These are phyloP conservation scores for Acorus calamus DNA, from an alignment of 106 monocot genomes.

Conservation along the genomic window DNA sequence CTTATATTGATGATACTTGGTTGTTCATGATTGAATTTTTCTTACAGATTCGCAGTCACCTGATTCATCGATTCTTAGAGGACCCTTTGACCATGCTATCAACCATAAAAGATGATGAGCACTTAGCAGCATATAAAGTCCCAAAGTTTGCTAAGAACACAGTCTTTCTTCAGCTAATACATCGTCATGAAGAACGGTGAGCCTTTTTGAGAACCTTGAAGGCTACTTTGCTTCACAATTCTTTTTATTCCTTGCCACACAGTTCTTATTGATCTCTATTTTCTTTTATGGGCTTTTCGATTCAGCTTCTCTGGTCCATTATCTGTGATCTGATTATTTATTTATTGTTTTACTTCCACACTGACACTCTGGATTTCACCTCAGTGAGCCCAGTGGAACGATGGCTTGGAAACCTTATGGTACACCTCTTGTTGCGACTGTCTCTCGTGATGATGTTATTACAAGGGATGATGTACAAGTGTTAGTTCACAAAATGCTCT, in stretches of 20 bases:
- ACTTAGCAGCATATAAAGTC: constrained; percentile 71
- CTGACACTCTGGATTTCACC: constrained; percentile 3
- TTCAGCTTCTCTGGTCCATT: too few relatives aligned
- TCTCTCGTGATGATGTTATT: constrained; percentile 34
- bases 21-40: neutral
- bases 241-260: constrained; percentile 1
- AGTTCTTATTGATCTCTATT: neutral
- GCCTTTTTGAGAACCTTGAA: constrained; percentile 3
- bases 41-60: constrained; percentile 68
- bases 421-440: constrained; percentile 49
- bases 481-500: constrained; percentile 48
- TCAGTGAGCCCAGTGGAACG: constrained; percentile 40
- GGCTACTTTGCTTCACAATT: neutral
- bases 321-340: neutral
- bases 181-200: constrained; percentile 73
- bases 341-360: neutral
- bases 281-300: too few relatives aligned
- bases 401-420: constrained; percentile 59
- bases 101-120: constrained; percentile 87
- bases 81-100: constrained; percentile 70
- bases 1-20: neutral
- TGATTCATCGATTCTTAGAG: constrained; percentile 69
- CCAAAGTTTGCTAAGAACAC: constrained; percentile 42
- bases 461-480: constrained; percentile 42
- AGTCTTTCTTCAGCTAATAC: constrained; percentile 72